phyloP scores from a whole-genome alignment of 1,284 basidiomycete genomes.

The Trametes sp. region DNA sequence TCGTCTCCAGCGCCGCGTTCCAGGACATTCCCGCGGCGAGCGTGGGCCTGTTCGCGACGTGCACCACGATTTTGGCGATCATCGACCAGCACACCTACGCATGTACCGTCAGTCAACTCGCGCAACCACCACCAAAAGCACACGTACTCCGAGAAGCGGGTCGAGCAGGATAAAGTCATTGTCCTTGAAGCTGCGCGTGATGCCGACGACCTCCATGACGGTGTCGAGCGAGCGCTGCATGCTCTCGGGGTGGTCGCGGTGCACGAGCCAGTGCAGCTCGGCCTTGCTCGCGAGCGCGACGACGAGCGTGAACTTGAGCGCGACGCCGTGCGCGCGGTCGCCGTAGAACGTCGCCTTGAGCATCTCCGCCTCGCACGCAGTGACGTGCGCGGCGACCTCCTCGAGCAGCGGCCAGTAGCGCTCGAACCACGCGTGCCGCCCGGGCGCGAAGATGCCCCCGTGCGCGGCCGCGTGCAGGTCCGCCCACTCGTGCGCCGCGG shows the following conservation, averaged over 20 bases:
- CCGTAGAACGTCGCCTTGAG: constrained; percentile 34
- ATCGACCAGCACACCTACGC: constrained; percentile 32
- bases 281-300: constrained; percentile 34
- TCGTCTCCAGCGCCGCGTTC: constrained; percentile 23
- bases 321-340: constrained; percentile 31
- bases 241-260: constrained; percentile 30
- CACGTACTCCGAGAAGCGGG: constrained; percentile 35
- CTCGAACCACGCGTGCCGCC: constrained; percentile 35
- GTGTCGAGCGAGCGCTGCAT: constrained; percentile 30
- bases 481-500: constrained; percentile 24
- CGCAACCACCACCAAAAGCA: not conserved
- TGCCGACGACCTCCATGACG: constrained; percentile 34
- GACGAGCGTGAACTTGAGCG: constrained; percentile 36
- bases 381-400: constrained; percentile 33
- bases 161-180: constrained; percentile 34
- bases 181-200: constrained; percentile 35
- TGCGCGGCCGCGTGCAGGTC: constrained; percentile 17
- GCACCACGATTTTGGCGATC: constrained; percentile 25
- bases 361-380: constrained; percentile 32
- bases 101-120: constrained; percentile 10
- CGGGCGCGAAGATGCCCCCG: constrained; percentile 17
- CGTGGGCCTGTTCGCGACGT: constrained; percentile 18
- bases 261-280: constrained; percentile 35
- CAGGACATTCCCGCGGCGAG: constrained; percentile 20
- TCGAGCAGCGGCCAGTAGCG: constrained; percentile 39